Percentiles rank a stretch among this genome's conserved stretches.
Evolutionary conservation across 129 eudicot genomes (phyloP).

Genomic region (Pseudognaphalium luteoalbum): DNA sequence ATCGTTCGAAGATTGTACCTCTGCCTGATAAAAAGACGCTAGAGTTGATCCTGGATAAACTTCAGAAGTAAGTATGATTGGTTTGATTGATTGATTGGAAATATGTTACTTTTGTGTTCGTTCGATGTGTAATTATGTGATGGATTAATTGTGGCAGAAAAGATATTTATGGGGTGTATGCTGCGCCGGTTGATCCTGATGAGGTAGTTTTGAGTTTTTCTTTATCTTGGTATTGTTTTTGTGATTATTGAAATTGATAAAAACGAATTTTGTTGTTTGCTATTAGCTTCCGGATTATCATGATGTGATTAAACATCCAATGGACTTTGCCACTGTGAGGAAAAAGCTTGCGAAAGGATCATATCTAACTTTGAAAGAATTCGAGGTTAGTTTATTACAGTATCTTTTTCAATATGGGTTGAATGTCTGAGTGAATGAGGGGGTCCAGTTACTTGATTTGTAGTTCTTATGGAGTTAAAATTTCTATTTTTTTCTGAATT

Average conservation of each 20-base stretch:
- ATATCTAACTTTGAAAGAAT: conserved; percentile 67
- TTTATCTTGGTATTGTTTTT: neutral
- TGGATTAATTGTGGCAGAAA: conserved; percentile 69
- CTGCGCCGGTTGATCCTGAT: conserved; percentile 94
- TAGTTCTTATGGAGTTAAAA: too few species aligned
- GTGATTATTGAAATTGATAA: conserved; percentile 9
- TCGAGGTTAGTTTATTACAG: conserved; percentile 62
- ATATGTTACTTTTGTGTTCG: neutral
- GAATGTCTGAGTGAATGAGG: neutral
- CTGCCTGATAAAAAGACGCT: conserved; percentile 77
- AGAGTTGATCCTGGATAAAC: conserved; percentile 89
- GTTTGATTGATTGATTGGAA: neutral
- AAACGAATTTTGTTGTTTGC: conserved; percentile 22
- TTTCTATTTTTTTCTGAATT: too few species aligned
- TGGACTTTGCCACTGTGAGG: conserved; percentile 93
- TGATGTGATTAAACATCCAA: conserved; percentile 81
- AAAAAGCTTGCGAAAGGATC: conserved; percentile 72
- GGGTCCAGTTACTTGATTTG: neutral
- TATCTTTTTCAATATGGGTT: neutral
- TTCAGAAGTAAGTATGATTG: conserved; percentile 69
- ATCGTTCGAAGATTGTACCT: conserved; percentile 34
- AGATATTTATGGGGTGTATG: conserved; percentile 89
- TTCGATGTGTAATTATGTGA: conserved; percentile 20
- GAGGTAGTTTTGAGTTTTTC: conserved; percentile 52
- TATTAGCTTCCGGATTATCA: conserved; percentile 94